Evolutionary conservation across 805 yeast species (phyloP).

Genomic region (Lipomyces mesembrius): DNA sequence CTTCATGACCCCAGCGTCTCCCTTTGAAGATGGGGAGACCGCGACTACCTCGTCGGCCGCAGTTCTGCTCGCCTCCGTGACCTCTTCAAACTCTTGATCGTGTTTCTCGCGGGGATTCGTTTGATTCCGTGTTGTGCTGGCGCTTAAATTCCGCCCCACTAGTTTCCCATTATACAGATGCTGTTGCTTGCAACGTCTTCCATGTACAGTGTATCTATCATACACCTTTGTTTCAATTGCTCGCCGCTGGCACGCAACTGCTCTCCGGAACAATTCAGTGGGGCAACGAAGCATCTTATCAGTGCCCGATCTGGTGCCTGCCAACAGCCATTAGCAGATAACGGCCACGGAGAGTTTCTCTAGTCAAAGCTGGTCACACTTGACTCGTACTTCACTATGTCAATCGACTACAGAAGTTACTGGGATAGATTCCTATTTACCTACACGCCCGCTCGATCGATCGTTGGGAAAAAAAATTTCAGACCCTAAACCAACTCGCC

Average conservation of each 20-base stretch:
- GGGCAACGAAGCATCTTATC: background rate
- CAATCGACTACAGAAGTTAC: background rate
- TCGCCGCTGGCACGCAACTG: background rate
- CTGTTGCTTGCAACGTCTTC: background rate
- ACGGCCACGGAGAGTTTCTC: background rate
- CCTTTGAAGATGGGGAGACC: background rate
- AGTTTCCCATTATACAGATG: background rate
- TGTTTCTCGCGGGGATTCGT: background rate
- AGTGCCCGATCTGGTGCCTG: background rate
- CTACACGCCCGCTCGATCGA: background rate
- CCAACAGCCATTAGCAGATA: background rate
- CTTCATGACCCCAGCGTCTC: background rate
- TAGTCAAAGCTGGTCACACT: background rate
- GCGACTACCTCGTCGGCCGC: background rate
- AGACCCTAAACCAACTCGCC: background rate
- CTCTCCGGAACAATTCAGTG: background rate
- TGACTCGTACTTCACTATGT: background rate
- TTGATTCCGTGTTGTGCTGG: background rate
- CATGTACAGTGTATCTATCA: background rate
- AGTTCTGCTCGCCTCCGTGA: background rate
- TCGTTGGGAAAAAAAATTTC: background rate
- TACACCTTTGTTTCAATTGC: background rate
- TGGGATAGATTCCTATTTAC: background rate
- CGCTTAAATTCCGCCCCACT: background rate
- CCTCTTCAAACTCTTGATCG: background rate